phyloP scores from a whole-genome alignment of 2,329 filamentous ascomycete genomes.

The Aspergillus calidoustus region DNA sequence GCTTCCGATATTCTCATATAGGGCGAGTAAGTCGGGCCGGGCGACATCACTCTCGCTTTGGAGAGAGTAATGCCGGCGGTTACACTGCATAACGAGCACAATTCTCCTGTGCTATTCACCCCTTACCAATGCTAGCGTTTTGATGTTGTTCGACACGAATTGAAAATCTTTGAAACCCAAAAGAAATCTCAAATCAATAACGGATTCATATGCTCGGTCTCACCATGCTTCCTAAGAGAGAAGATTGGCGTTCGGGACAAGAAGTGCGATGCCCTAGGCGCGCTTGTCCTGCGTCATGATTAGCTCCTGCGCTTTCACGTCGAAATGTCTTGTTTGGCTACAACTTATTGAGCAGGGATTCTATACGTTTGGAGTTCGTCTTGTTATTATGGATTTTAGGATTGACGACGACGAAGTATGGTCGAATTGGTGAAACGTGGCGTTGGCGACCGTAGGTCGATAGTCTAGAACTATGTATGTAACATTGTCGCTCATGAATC shows the following conservation, averaged over 20 bases:
- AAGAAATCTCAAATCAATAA: neutral
- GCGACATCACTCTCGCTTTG: neutral
- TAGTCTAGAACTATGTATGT: neutral
- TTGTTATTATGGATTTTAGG: neutral
- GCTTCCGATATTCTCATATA: no score
- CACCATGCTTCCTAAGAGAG: conserved; percentile 4
- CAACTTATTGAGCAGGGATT: neutral
- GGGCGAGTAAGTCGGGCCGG: neutral
- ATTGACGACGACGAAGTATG: neutral
- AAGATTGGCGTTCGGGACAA: neutral
- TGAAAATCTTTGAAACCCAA: neutral
- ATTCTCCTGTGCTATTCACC: neutral
- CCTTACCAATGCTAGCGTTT: neutral
- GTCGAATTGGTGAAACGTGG: neutral
- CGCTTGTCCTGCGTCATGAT: conserved; percentile 11
- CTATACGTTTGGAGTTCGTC: neutral
- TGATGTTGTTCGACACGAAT: neutral
- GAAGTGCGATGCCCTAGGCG: neutral
- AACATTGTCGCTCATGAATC: neutral
- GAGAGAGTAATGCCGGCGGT: neutral
- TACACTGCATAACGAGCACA: neutral
- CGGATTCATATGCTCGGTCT: neutral
- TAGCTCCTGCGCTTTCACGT: neutral
- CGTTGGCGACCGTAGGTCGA: neutral
- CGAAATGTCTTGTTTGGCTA: neutral